phyloP scores from a whole-genome alignment of 768 basidiomycete genomes.

The Clitopilus hobsonii region DNA sequence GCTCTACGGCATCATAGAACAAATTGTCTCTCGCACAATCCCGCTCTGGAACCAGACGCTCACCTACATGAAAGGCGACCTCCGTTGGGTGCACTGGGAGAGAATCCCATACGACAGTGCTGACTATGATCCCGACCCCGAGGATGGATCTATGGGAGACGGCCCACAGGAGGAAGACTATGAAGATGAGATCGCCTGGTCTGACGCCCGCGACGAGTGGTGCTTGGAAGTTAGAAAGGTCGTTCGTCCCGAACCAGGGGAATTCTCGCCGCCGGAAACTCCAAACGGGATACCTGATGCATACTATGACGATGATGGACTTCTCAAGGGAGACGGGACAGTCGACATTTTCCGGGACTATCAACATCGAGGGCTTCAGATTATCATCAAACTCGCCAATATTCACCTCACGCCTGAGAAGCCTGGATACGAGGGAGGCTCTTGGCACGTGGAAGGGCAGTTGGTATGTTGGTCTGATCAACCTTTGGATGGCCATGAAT shows the following conservation, averaged over 20 bases:
- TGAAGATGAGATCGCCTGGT: too few relatives aligned
- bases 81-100: too few relatives aligned
- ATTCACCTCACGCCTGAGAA: slow-evolving; percentile 31
- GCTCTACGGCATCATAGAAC: too few relatives aligned
- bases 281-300: too few relatives aligned
- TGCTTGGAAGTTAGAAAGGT: slow-evolving; percentile 2
- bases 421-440: slow-evolving; percentile 28
- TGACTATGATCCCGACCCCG: too few relatives aligned
- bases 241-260: slow-evolving; percentile 11
- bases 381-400: slow-evolving; percentile 27
- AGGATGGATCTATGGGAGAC: too few relatives aligned
- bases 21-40: too few relatives aligned
- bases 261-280: slow-evolving; percentile 9
- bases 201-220: slow-evolving; percentile 8
- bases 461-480: slow-evolving; percentile 8
- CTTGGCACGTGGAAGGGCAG: slow-evolving; percentile 34
- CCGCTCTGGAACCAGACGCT: too few relatives aligned
- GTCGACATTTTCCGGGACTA: slow-evolving; percentile 10
- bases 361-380: slow-evolving; percentile 16
- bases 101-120: too few relatives aligned
- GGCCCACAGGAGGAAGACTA: too few relatives aligned
- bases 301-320: not conserved
- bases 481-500: too few relatives aligned
- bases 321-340: slow-evolving; percentile 3
- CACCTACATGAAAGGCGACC: too few relatives aligned